Conservation (phyloP, 495 filamentous ascomycete species). For the Pyrenula massariospora region DNA sequence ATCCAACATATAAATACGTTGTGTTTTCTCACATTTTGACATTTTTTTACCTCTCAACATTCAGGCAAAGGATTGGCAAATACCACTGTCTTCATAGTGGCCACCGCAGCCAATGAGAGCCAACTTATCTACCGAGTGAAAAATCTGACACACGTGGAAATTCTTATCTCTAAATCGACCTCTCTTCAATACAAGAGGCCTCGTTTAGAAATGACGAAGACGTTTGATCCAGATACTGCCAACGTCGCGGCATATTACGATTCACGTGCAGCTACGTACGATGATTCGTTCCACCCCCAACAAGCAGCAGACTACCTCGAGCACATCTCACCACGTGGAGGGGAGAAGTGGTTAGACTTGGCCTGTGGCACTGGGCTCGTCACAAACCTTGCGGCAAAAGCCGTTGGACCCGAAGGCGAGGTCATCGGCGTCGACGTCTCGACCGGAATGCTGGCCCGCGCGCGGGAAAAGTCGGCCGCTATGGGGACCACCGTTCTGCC, state of each 20-base stretch:
- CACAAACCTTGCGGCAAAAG: conserved; percentile 17
- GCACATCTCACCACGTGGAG: conserved; percentile 10
- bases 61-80: no score
- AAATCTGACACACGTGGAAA: no score
- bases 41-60: no score
- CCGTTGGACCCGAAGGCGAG: conserved; percentile 18
- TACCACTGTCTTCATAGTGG: no score
- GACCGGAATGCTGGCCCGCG: conserved; percentile 20
- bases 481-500: conserved; percentile 10
- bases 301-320: conserved; percentile 10
- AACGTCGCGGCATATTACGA: not conserved
- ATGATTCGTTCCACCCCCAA: conserved; percentile 5
- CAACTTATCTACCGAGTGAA: no score
- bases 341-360: conserved; percentile 27
- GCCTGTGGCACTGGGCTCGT: conserved; percentile 32
- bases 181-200: not conserved
- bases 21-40: no score
- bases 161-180: not conserved
- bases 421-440: conserved; percentile 32
- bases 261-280: conserved; percentile 2
- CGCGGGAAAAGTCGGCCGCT: conserved; percentile 12
- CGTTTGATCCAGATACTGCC: not conserved
- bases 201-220: not conserved
- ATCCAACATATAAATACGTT: no score
- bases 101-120: no score